Evolutionary conservation across 345 rosid species (phyloP), one percentile per base, ranked within the genome.

Genomic region (Aegle marmelos): DNA sequence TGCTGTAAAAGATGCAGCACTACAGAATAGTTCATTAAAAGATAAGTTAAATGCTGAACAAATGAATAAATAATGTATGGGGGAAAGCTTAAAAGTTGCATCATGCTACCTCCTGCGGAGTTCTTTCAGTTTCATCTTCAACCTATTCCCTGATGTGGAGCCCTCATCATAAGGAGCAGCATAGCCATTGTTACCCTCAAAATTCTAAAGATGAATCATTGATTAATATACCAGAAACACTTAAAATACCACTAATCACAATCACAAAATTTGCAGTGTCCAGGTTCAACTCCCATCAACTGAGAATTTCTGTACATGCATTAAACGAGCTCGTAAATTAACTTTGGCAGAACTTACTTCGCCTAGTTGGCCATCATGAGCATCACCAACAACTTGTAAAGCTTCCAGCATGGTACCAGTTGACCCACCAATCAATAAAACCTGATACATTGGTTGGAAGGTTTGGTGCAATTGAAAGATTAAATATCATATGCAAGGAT

Each of bases 341-440:
- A 33, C 56, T 58, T 59, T 31, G 28, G 59, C 9, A 59, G 39
- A 72, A 84, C 97, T 92, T 94, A 96, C 97, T 76, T 96, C 97
- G 5, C 81, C 87, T 25, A 90, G 71, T 73, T 91, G 72, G 68
- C 88, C 78, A 61, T 92, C 95, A 79, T 78, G 94, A 77, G 81
- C 83, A 58, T 96, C 99, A 31, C 98, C 98, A 63, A 92, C 87
- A 81, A 96, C 99, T 79, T 96, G 89, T 72, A 96, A 82, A 41
- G 97, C 92, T 90, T 90, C 99, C 79, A 96, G 92, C 99, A 96
- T 94, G 48, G 99, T 91, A 81, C 99, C 97, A 33, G 98, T 96
- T 78, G 99, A 96, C 79, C 98, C 99, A 79, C 98, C 99, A 81
- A 92, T 96, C 62, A 94, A 72, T 70, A 96, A 84, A 36, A 96